Evolutionary conservation across 2,329 filamentous ascomycete species (phyloP), one percentile per base, ranked within the genome.

Genomic region (Orbilia javanica): DNA sequence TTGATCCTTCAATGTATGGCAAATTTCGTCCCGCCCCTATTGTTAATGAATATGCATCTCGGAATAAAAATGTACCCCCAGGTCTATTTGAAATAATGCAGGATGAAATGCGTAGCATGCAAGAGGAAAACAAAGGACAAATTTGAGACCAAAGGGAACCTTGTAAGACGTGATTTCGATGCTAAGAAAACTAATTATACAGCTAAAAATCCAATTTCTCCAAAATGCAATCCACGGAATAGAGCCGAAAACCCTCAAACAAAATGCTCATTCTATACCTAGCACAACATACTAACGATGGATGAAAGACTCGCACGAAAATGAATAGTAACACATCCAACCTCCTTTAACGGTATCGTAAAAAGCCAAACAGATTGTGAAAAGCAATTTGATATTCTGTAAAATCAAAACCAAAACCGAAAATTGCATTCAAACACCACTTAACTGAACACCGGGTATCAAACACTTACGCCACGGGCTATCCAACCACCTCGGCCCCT

Each of bases 401-500:
- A 50, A 74, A 55, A 22, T 15, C 29, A 31, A 18, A 52, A 46
- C 18, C 15, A 11, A 39, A 42, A 63, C 48, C n/a, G n/a, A n/a
- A n/a, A n/a, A n/a, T n/a, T n/a, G n/a, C n/a, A n/a, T n/a, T n/a
- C n/a, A n/a, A 69, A 29, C 27, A 11, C 22, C 20, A 63, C 48
- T 13, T 25, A 44, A 44, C 22, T 7, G 29, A 42, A 62, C 36
- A 64, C 29, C 44, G 46, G 53, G 63, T 63, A 67, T 68, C 63
- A 81, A 67, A 82, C 81, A 60, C 76, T 72, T 20, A 82, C 79
- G 22, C 81, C 79, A 36, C 79, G 67, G 15, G 74, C 65, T 60
- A 67, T 74, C 80, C 81, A 82, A 15, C 79, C 80, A 31, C 79
- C 66, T 20, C 80, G 82, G 0, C 73, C 81, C 81, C 83, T 84